These are phyloP conservation scores for Fonsecaea erecta DNA, from an alignment of 2,329 filamentous ascomycete species.

Conservation along the genomic window DNA sequence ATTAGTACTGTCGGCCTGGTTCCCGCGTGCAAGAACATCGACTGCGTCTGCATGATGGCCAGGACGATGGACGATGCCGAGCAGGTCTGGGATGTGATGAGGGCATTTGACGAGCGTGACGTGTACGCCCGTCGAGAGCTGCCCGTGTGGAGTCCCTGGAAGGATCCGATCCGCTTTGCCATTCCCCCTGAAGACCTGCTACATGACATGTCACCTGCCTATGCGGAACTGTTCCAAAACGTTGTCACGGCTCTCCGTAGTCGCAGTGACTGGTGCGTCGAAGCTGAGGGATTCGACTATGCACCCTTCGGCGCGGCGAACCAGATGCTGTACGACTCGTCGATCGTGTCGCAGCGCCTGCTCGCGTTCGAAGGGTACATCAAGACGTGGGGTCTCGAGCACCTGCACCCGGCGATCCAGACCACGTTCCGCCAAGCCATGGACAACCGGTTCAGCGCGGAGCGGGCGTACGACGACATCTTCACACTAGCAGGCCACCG, in stretches of 20 bases:
- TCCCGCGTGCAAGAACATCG: slow-evolving; percentile 60
- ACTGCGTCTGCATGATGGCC: slow-evolving; percentile 58
- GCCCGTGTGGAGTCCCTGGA: slow-evolving; percentile 34
- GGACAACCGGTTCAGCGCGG: slow-evolving; percentile 39
- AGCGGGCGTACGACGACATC: slow-evolving; percentile 56
- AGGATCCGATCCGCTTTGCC: slow-evolving; percentile 53
- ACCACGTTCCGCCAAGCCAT: slow-evolving; percentile 50
- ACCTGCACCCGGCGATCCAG: slow-evolving; percentile 56
- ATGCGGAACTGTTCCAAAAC: slow-evolving; percentile 49
- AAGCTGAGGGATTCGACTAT: slow-evolving; percentile 53
- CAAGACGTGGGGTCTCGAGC: background rate
- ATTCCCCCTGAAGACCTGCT: slow-evolving; percentile 51
- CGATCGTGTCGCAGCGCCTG: slow-evolving; percentile 55
- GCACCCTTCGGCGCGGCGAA: slow-evolving; percentile 57
- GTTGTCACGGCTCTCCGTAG: slow-evolving; percentile 44
- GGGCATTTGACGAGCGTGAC: slow-evolving; percentile 40
- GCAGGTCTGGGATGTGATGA: slow-evolving; percentile 41
- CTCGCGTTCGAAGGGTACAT: slow-evolving; percentile 22
- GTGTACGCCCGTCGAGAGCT: slow-evolving; percentile 49
- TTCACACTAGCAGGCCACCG: slow-evolving; percentile 34
- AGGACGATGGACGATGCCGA: slow-evolving; percentile 48
- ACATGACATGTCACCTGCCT: slow-evolving; percentile 49
- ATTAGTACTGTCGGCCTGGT: slow-evolving; percentile 36
- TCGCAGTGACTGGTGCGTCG: slow-evolving; percentile 46
- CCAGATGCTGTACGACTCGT: slow-evolving; percentile 60